A percentile compares a stretch with the other conserved stretches of the same genome.
Evolutionary conservation across 192 early-diverging fungal genomes (phyloP).

Genomic region (Coemansia sp.): DNA sequence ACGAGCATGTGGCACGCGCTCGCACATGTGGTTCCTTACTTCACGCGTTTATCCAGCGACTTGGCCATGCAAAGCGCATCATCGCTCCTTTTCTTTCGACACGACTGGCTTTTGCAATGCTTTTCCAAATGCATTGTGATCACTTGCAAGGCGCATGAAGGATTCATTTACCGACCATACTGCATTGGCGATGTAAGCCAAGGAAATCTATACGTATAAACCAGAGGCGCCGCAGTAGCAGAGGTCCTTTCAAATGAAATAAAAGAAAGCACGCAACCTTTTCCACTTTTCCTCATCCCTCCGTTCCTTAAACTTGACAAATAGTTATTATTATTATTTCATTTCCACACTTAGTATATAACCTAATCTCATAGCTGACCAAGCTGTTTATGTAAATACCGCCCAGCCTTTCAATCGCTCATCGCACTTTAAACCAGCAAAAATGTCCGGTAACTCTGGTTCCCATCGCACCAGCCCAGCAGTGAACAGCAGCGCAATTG

Average conservation of each 20-base stretch:
- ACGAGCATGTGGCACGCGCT: not conserved
- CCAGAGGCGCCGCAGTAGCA: not conserved
- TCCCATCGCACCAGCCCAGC: not conserved
- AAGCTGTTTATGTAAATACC: not conserved
- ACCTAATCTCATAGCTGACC: not conserved
- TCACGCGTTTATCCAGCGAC: no score
- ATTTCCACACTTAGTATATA: no score
- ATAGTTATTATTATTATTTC: no score
- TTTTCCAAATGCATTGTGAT: not conserved
- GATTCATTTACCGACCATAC: not conserved
- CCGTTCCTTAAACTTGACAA: no score
- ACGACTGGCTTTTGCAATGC: not conserved
- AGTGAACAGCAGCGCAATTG: constrained; percentile 29
- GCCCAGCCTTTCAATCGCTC: not conserved
- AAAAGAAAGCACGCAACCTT: not conserved
- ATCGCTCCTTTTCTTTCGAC: not conserved
- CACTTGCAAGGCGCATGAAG: not conserved
- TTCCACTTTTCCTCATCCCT: not conserved
- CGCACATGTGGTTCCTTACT: not conserved
- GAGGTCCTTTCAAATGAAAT: not conserved
- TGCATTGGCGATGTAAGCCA: not conserved
- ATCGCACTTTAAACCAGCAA: not conserved
- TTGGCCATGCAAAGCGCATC: no score
- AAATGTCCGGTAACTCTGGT: not conserved
- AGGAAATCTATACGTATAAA: not conserved